These are phyloP conservation scores for Brasilioporus rufonigricans DNA, from an alignment of 768 basidiomycete species.

Conservation along the genomic window DNA sequence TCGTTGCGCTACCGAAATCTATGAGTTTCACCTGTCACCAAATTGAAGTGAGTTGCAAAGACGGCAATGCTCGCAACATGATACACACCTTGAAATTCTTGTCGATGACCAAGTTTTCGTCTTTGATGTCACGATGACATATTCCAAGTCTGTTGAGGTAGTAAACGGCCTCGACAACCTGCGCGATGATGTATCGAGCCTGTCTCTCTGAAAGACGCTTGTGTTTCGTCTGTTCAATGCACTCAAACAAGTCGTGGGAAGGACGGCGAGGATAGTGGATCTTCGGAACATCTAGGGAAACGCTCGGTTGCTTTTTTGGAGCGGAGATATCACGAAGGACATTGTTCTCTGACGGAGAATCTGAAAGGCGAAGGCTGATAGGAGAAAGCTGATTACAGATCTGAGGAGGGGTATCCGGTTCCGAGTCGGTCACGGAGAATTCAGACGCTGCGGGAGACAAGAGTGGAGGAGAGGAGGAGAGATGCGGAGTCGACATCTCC, in stretches of 20 bases:
- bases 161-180: conserved; percentile 81
- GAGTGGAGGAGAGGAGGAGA: conserved; percentile 45
- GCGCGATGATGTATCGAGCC: conserved; percentile 80
- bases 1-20: conserved; percentile 90
- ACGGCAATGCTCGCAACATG: background rate
- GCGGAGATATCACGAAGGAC: background rate
- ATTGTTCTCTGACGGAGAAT: conserved; percentile 12
- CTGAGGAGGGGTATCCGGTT: conserved; percentile 44
- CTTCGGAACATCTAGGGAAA: conserved; percentile 25
- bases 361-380: conserved; percentile 17
- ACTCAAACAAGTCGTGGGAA: conserved; percentile 93
- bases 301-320: conserved; percentile 9
- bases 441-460: conserved; percentile 56
- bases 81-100: conserved; percentile 57
- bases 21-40: conserved; percentile 80
- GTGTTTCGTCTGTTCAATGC: conserved; percentile 83
- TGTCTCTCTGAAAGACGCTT: conserved; percentile 76
- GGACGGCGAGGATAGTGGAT: conserved; percentile 62
- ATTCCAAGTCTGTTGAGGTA: conserved; percentile 84
- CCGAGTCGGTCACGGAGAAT: conserved; percentile 43
- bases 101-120: conserved; percentile 89
- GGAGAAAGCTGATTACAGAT: conserved; percentile 24
- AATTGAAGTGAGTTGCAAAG: conserved; percentile 10
- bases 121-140: conserved; percentile 95
- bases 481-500: conserved; percentile 22